Evolutionary conservation across 345 rosid species (phyloP), one percentile per base, ranked within the genome.

Genomic region (Toxicodendron radicans): DNA sequence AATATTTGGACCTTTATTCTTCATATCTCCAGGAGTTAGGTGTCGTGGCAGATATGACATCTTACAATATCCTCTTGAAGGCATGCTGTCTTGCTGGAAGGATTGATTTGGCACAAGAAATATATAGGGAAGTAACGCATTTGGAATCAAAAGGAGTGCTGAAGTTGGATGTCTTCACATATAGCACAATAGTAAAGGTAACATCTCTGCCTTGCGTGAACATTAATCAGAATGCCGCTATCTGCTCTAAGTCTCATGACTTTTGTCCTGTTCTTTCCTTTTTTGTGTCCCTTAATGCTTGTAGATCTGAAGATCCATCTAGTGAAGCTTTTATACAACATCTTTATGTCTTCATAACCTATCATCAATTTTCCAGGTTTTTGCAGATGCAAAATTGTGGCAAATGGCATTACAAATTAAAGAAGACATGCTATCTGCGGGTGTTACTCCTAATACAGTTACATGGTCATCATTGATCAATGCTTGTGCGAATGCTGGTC

Each of bases 391-490:
- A 73, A 92, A 88, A 82, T 75, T 89, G 83, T 92, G 99, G 97
- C 85, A 87, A 80, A 87, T 89, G 95, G 95, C 99, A 60, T 84
- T 95, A 18, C 82, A 78, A 76, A 81, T 91, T 71, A 95, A 95
- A 85, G 93, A 91, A 48, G 97, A 91, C 76, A 92, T 92, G 97
- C 85, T 88, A 75, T 82, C 82, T 64, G 85, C 91, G 4, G 97
- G 88, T 57, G 88, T 95, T 66, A 76, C 78, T 69, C 97, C 92
- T 53, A 92, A 92, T 76, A 90, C 82, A 43, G 82, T 82, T 79
- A 89, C 97, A 27, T 92, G 99, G 99, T 92, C 97, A 33, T 86
- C 99, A 1, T 77, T 95, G 89, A 89, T 95, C 83, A 90, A 93
- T 83, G 95, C 97, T 33, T 91, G 97, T 80, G 95, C 94, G 70